Evolutionary conservation across 2,329 filamentous ascomycete genomes (phyloP), one percentile per base, ranked within the genome.

Genomic region (Thielaviopsis cerberus): DNA sequence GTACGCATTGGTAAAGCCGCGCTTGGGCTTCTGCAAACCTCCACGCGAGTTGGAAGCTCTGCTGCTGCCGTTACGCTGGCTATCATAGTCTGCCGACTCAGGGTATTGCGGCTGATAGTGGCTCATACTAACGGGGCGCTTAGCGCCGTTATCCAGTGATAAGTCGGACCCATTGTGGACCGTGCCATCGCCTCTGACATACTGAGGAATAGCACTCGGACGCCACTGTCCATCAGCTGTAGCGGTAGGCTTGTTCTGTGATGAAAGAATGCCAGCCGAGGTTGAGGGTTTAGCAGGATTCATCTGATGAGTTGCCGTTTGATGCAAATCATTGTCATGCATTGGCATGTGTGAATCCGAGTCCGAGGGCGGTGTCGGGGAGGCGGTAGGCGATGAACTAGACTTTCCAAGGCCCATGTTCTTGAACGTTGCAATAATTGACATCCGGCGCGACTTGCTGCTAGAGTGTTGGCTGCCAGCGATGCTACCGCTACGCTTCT

Each of bases 1-100:
- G 68, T 94, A 96, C 1, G 86, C 88, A 65, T 96, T 89, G 1
- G 80, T 83, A 64, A 98, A 95, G 17, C 53, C 59, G 63, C 89
- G 82, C 70, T 91, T 89, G 69, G 83, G 85, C 73, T 94, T 95
- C 66, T 92, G 86, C 52, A 92, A 73, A 11, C 87, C 81, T 34
- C 78, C 80, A 15, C 67, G 75, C 17, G 53, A 25, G 48, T 58
- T 50, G 17, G 57, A 51, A n/a, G 62, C 63, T 61, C 63, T 45
- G 63, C 62, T 56, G 22, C 66, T 71, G 48, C 67, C 67, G 4
- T 70, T 63, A 53, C 70, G 70, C 52, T 70, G 71, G 48, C 66
- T 68, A 26, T 73, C 71, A 41, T 71, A 72, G 25, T 68, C 70
- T 55, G 75, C 75, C 0, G 72, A 71, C 7, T 72, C 71, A 2